Evolutionary conservation across 2,329 filamentous ascomycete species (phyloP).

Genomic region (Alternaria hordeiaustralica): DNA sequence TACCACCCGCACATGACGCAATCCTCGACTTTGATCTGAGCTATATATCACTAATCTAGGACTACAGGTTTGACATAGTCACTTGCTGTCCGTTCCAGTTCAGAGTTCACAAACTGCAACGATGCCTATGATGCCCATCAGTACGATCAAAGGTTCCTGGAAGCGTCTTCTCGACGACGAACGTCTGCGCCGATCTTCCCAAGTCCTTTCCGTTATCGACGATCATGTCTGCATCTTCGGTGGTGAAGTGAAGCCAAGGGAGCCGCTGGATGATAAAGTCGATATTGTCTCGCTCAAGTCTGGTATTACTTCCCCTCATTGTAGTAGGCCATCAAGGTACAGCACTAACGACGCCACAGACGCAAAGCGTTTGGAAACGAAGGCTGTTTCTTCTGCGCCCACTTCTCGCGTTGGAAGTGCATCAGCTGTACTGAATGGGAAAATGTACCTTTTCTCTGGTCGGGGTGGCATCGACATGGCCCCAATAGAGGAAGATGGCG

Average conservation of each 20-base stretch:
- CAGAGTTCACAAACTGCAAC: background rate
- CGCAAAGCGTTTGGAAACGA: slow-evolving; percentile 46
- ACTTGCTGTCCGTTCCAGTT: background rate
- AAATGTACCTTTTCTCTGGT: slow-evolving; percentile 83
- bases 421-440: slow-evolving; percentile 69
- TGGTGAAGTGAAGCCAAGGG: slow-evolving; percentile 70
- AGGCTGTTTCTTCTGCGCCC: slow-evolving; percentile 57
- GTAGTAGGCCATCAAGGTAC: slow-evolving; percentile 26
- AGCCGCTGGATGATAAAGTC: slow-evolving; percentile 76
- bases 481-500: slow-evolving; percentile 75
- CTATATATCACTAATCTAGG: background rate
- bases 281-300: slow-evolving; percentile 65
- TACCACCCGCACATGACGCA: slow-evolving; percentile 3
- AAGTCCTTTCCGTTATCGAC: slow-evolving; percentile 68
- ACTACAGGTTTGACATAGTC: background rate
- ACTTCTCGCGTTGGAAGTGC: slow-evolving; percentile 75
- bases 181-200: slow-evolving; percentile 73
- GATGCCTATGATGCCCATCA: slow-evolving; percentile 37
- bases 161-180: slow-evolving; percentile 42
- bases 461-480: slow-evolving; percentile 72
- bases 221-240: slow-evolving; percentile 75
- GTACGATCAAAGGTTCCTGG: slow-evolving; percentile 46
- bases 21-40: background rate
- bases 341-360: slow-evolving; percentile 47
- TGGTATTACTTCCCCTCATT: slow-evolving; percentile 19